phyloP scores from a whole-genome alignment of 2,329 filamentous ascomycete species.

The Escovopsis sp. region DNA sequence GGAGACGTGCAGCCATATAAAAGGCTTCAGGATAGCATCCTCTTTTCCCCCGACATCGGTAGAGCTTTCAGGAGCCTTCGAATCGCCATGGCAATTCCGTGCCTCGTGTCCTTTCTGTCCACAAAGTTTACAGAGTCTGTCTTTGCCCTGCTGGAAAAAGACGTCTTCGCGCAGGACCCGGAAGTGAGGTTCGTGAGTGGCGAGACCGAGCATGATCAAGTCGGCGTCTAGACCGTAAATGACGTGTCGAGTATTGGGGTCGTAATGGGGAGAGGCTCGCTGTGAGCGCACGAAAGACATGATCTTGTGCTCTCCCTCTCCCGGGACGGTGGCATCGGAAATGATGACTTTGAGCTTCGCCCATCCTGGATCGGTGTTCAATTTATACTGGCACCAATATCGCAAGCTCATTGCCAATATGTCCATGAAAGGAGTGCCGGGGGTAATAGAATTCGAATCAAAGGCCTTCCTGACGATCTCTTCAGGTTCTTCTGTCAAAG shows the following conservation, averaged over 20 bases:
- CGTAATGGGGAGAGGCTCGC: slow-evolving; percentile 74
- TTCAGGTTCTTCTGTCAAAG: slow-evolving; percentile 46
- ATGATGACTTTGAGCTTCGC: slow-evolving; percentile 94
- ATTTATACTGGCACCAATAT: slow-evolving; percentile 96
- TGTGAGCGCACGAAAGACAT: slow-evolving; percentile 97
- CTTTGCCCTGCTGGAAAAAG: slow-evolving; percentile 77
- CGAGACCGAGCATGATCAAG: slow-evolving; percentile 94
- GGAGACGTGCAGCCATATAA: slow-evolving; percentile 95
- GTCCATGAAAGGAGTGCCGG: slow-evolving; percentile 97
- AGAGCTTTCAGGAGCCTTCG: slow-evolving; percentile 61
- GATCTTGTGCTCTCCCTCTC: slow-evolving; percentile 98
- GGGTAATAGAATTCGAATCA: slow-evolving; percentile 77
- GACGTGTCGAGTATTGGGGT: slow-evolving; percentile 94
- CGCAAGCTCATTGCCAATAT: slow-evolving; percentile 78
- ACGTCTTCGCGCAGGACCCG: slow-evolving; percentile 93
- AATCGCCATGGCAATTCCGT: slow-evolving; percentile 66
- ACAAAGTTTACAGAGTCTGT: slow-evolving; percentile 72
- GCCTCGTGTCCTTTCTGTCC: slow-evolving; percentile 87
- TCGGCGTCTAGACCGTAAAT: slow-evolving; percentile 97
- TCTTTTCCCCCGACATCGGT: slow-evolving; percentile 75
- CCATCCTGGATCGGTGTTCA: slow-evolving; percentile 94
- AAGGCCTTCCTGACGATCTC: slow-evolving; percentile 73
- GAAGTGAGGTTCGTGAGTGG: slow-evolving; percentile 95
- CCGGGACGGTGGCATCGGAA: slow-evolving; percentile 92
- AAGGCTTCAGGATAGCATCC: slow-evolving; percentile 64